Base-by-base conservation (phyloP, 148 eudicot genomes). In the Beta vulgaris region DNA sequence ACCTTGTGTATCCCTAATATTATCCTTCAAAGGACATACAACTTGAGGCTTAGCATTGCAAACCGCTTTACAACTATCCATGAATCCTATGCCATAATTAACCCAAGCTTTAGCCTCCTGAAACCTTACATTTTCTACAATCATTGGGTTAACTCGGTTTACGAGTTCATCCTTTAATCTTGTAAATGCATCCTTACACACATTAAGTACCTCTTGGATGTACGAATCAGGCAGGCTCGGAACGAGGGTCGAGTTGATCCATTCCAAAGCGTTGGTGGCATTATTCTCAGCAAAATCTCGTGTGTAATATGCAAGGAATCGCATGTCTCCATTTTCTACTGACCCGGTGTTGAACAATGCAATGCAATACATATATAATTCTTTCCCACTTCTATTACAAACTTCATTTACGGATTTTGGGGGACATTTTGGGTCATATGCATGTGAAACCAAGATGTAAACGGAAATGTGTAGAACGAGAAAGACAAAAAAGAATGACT, bases 41-140 rank as follows among this genome's bases (percentile, higher is more conserved):
- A 28, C 18, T 8, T 48, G 21, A 48, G 73, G 54, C 14, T 69
- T 79, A 61, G 40, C 82, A 21, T 13, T 37, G 7, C 82, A 79
- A 37, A 74, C 82, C 15, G 2, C 19, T 18, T 13, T 68, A 60
- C 82, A 79, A 74, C 74, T 67, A 68, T 69, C 49, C 62, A 68
- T 48, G 43, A 68, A 59, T 0, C 78, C 77, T 15, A 79, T 68
- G 0, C 69, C 78, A 61, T 79, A 73, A 10, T 49, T 39, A 21
- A 73, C 82, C 82, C 82, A 79, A 35, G 77, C 78, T 36, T 68
- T 79, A 2, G 78, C 82, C 26, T 74, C 82, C 1, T 37, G 37
- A 57, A 73, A 79, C 48, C 44, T 26, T 0, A 7, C 12, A 13
- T 32, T 21, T 2, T 19, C 10, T 8, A 40, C 43, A 16, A 79